These are phyloP conservation scores for Aphanomyces astaci DNA, from an alignment of 352 stramenopile genomes.

Conservation along the genomic window DNA sequence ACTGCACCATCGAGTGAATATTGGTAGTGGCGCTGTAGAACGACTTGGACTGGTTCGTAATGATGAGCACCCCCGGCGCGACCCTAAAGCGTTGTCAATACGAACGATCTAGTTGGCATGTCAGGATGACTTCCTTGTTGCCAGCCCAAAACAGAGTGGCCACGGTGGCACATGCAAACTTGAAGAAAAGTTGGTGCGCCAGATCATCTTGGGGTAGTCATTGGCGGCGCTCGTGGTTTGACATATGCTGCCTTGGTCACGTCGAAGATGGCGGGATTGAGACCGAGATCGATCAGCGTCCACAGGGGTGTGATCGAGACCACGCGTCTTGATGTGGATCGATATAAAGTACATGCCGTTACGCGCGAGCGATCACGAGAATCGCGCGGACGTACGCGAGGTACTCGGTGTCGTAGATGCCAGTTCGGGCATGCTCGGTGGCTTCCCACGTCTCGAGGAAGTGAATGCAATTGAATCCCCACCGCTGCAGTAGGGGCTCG, in stretches of 20 bases:
- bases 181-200: conserved; percentile 89
- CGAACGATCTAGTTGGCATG: neutral
- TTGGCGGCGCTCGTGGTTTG: conserved; percentile 52
- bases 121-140: conserved; percentile 25
- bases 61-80: conserved; percentile 67
- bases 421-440: conserved; percentile 78
- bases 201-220: conserved; percentile 86
- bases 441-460: conserved; percentile 88
- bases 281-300: conserved; percentile 74
- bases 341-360: conserved; percentile 82
- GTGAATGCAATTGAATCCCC: conserved; percentile 75
- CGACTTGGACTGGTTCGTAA: conserved; percentile 73
- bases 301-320: conserved; percentile 83
- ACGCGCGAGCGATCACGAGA: conserved; percentile 46
- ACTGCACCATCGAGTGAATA: conserved; percentile 55
- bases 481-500: conserved; percentile 74
- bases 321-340: conserved; percentile 90
- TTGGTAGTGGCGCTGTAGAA: conserved; percentile 84
- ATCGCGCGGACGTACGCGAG: conserved; percentile 63
- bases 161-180: conserved; percentile 85
- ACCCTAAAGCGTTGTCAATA: conserved; percentile 24
- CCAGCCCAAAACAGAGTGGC: conserved; percentile 88
- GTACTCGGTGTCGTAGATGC: conserved; percentile 80
- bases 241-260: conserved; percentile 65
- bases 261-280: conserved; percentile 68